Evolutionary conservation across 78 protist genomes (phyloP), one percentile per base, ranked within the genome.

Genomic region (Planoprotostelium fungivorum): DNA sequence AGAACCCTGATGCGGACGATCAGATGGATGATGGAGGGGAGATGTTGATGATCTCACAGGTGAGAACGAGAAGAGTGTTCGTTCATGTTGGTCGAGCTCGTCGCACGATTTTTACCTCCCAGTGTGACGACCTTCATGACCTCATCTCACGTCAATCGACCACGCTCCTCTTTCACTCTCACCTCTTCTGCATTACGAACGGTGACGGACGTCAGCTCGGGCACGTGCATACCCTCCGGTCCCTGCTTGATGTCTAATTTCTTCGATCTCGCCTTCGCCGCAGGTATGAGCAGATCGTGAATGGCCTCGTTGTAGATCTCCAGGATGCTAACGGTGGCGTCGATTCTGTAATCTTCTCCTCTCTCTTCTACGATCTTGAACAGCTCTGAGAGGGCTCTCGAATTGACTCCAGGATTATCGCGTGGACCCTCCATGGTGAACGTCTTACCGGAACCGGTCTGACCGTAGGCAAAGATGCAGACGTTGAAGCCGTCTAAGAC

Each of bases 401-500:
- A 51, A 51, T 51, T 51, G 16, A 51, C 73, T 51, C 73, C 73
- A 25, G 73, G 73, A 51, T 51, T 51, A 16, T 51, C 73, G 9
- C 25, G 0, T 96, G 31, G 94, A 73, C 88, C 94, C 96, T 34
- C 87, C 98, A 97, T 97, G 29, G 98, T 97, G 94, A 86, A 91
- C 39, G 97, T 95, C 91, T 95, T 95, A 29, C 98, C 98, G 29
- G 97, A 90, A 37, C 98, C 98, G 1, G 98, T 97, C 89, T 98
- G 99, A 1, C 99, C 99, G 90, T 97, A 98, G 29, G 99, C 98
- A 90, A 98, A 98, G 16, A 51, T 51, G 16, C 73, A 51, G 16
- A 51, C 73, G 16, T 51, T 51, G 73, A 25, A 51, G 5, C 73
- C 73, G 73, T 51, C 73, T 16, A 51, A 51, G 73, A 51, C 73